Base-by-base conservation (phyloP, 305 asterid species). In the Nicotiana rustica region DNA sequence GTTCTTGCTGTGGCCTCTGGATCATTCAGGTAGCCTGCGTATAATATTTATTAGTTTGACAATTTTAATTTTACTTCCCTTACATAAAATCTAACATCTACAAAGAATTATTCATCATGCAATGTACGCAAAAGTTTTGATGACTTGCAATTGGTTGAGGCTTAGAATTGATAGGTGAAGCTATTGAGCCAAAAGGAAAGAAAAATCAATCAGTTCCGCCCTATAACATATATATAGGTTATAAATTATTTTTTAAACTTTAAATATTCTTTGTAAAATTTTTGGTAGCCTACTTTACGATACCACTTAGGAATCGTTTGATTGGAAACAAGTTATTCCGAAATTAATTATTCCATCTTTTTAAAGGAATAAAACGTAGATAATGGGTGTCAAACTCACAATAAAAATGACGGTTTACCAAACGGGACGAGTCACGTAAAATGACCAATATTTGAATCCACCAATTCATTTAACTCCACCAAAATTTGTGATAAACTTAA, bases 11-110 rank as follows among this genome's bases (percentile, higher is more conserved):
- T 95, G 5, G 98, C 88, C 73, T 87, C 92, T 0, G 84, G 83
- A 79, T 95, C 96, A 85, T 95, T 91, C 75, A 95, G 79, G 84
- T 95, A 95, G 9, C 98, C 98, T 95, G 81, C 6, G 67, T 49
- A 3, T n/a, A 47, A 6, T 13, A 69, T 69, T 69, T 3, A 10
- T 10, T 38, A 69, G 10, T 71, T 71, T 44, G 6, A 18, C 17
- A 52, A 52, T 3, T 41, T 69, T 19, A 70, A 70, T 0, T 70
- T 68, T 31, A 36, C 17, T 2, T 38, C 35, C 41, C 19, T 0
- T 41, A 19, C 18, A 70, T 41, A 70, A 5, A 44, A 18, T 70
- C 12, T 5, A 44, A 44, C 7, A 36, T 35, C 9, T 68, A 18
- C 5, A 5, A 70, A 38, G 18, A n/a, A 10, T 1, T n/a, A 36